A percentile compares a stretch with the other conserved stretches of the same genome.
phyloP scores from a whole-genome alignment of 805 yeast species.

The Torulaspora franciscae region DNA sequence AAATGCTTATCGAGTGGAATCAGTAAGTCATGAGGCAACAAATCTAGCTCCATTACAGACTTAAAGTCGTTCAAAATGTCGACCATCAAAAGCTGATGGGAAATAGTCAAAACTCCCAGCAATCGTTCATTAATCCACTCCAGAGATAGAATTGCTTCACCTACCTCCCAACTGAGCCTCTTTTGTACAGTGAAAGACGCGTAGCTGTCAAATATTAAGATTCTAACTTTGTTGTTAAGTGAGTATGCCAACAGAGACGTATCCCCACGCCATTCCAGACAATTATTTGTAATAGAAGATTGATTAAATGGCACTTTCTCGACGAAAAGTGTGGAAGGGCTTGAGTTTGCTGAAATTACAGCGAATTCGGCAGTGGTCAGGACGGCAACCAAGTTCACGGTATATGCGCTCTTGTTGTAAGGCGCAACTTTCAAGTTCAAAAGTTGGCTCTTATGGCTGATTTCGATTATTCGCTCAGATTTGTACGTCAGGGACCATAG shows the following conservation, averaged over 20 bases:
- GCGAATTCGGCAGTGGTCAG: conserved; percentile 23
- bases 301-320: conserved; percentile 6
- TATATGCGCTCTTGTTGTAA: background rate
- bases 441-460: conserved; percentile 15
- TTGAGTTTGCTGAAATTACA: conserved; percentile 16
- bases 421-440: conserved; percentile 15
- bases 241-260: conserved; percentile 21
- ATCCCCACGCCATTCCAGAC: conserved; percentile 20
- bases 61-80: conserved; percentile 11
- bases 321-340: conserved; percentile 9
- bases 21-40: conserved; percentile 24
- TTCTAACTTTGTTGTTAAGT: conserved; percentile 12
- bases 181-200: background rate
- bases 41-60: conserved; percentile 21
- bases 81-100: conserved; percentile 27
- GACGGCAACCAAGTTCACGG: conserved; percentile 22
- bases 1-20: conserved; percentile 28
- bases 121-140: conserved; percentile 25
- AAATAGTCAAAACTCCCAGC: conserved; percentile 25
- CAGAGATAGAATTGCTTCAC: conserved; percentile 21
- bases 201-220: conserved; percentile 4
- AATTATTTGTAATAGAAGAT: conserved; percentile 7
- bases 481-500: conserved; percentile 26
- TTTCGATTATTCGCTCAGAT: conserved; percentile 16
- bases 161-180: conserved; percentile 1